A percentile compares a stretch with the other conserved stretches of the same genome.
Conservation (phyloP, 192 early-diverging fungal genomes). For the Gonapodya sp. region DNA sequence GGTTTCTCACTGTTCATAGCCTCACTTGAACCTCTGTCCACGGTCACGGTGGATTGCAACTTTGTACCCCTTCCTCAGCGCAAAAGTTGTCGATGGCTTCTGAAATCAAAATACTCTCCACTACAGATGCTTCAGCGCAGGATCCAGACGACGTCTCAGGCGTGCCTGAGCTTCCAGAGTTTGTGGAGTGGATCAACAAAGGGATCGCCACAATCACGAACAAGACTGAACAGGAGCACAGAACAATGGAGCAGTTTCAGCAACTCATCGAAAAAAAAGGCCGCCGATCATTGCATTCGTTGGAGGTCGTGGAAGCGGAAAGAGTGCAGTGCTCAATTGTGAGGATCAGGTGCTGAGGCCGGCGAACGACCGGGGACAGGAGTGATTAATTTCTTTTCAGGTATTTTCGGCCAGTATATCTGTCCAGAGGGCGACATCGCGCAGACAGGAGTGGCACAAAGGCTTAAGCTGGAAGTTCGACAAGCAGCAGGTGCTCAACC, state of each 20-base stretch:
- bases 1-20: neutral
- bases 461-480: neutral
- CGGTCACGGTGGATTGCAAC: conserved; percentile 3
- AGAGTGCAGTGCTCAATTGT: conserved; percentile 4
- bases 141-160: conserved; percentile 3
- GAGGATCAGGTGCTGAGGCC: neutral
- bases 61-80: conserved; percentile 1
- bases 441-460: conserved; percentile 3
- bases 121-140: conserved; percentile 3
- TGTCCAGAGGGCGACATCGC: conserved; percentile 3
- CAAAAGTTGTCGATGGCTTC: conserved; percentile 4
- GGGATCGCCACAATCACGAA: conserved; percentile 3
- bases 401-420: conserved; percentile 1
- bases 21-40: neutral
- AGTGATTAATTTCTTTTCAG: conserved; percentile 4
- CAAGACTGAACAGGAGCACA: neutral
- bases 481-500: conserved; percentile 3
- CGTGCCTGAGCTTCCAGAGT: conserved; percentile 1
- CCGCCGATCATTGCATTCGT: conserved; percentile 3
- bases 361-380: conserved; percentile 1
- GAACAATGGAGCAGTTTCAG: conserved; percentile 4
- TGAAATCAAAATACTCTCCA: neutral
- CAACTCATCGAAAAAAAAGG: neutral
- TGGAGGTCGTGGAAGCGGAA: conserved; percentile 1
- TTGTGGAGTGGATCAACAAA: conserved; percentile 4